These are phyloP conservation scores for Medicago lupulina DNA, from an alignment of 306 rosid genomes.

Conservation along the genomic window DNA sequence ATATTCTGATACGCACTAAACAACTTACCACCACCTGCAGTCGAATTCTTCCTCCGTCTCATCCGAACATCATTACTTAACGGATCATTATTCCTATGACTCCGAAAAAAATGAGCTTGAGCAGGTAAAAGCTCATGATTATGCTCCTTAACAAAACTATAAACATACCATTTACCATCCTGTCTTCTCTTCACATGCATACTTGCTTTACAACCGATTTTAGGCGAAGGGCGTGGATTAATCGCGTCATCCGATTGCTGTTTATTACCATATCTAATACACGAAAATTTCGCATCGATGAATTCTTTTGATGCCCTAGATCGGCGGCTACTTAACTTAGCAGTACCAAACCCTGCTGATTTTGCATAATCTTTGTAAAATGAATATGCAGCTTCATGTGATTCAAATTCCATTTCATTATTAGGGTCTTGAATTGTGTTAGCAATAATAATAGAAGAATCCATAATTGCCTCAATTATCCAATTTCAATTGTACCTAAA, in stretches of 20 bases:
- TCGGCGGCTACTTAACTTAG: slow-evolving; percentile 70
- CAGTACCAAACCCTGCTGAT: slow-evolving; percentile 68
- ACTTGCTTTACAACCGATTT: slow-evolving; percentile 72
- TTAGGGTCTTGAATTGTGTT: slow-evolving; percentile 54
- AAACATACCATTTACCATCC: slow-evolving; percentile 68
- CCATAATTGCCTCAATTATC: slow-evolving; percentile 38
- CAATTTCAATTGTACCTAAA: slow-evolving; percentile 5
- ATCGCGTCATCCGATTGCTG: slow-evolving; percentile 75
- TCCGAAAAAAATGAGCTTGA: slow-evolving; percentile 66
- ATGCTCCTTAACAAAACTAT: slow-evolving; percentile 64
- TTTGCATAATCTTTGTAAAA: slow-evolving; percentile 67
- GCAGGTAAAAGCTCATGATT: slow-evolving; percentile 69
- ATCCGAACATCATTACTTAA: slow-evolving; percentile 58
- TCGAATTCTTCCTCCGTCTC: slow-evolving; percentile 57
- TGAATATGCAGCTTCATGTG: slow-evolving; percentile 66
- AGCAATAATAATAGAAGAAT: slow-evolving; percentile 45
- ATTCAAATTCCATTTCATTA: slow-evolving; percentile 58
- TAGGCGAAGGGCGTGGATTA: slow-evolving; percentile 71
- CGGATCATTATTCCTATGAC: slow-evolving; percentile 64
- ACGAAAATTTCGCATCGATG: slow-evolving; percentile 70
- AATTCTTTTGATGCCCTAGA: slow-evolving; percentile 70
- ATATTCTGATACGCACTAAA: slow-evolving; percentile 63
- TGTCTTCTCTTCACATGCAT: slow-evolving; percentile 69
- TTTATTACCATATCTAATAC: slow-evolving; percentile 70
- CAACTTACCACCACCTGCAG: slow-evolving; percentile 51